Percentiles rank a stretch among this genome's conserved stretches.
Evolutionary conservation across 2,329 filamentous ascomycete genomes (phyloP).

Genomic region (Sclerotinia minor): DNA sequence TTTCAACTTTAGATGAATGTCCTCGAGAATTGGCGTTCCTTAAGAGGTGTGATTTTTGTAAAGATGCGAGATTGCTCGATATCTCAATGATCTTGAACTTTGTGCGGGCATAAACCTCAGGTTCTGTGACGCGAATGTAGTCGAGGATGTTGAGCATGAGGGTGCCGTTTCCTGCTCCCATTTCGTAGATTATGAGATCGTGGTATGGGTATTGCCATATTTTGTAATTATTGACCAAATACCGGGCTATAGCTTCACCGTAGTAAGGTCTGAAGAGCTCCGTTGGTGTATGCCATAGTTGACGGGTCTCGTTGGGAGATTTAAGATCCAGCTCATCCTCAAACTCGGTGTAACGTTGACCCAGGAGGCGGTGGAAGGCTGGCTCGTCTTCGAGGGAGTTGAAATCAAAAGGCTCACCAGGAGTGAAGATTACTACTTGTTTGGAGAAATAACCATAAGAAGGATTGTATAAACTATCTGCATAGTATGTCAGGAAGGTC

Average conservation of each 20-base stretch:
- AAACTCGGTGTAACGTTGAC: conserved; percentile 81
- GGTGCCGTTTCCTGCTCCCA: conserved; percentile 95
- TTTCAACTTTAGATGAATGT: conserved; percentile 83
- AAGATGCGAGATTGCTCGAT: conserved; percentile 72
- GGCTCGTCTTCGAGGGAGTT: conserved; percentile 76
- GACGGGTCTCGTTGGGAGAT: conserved; percentile 68
- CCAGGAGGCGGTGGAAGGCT: conserved; percentile 76
- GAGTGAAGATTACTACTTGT: conserved; percentile 92
- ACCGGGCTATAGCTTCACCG: conserved; percentile 94
- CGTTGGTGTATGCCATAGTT: conserved; percentile 97
- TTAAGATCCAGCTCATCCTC: conserved; percentile 81
- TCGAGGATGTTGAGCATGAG: conserved; percentile 98
- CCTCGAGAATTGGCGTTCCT: conserved; percentile 67
- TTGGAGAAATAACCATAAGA: conserved; percentile 96
- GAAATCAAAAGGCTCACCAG: conserved; percentile 90
- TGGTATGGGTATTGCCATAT: conserved; percentile 92
- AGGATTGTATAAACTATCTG: conserved; percentile 92
- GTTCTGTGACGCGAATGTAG: conserved; percentile 86
- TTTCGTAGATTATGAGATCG: conserved; percentile 97
- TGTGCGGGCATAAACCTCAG: conserved; percentile 90
- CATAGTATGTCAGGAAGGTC: conserved; percentile 28
- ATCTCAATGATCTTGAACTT: conserved; percentile 97
- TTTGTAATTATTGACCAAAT: conserved; percentile 94
- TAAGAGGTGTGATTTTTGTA: conserved; percentile 73
- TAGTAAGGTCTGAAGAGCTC: conserved; percentile 97